Percentiles rank a stretch among this genome's conserved stretches.
These are phyloP conservation scores for Sclerotinia spermophila DNA, from an alignment of 2,329 filamentous ascomycete species.

Conservation along the genomic window DNA sequence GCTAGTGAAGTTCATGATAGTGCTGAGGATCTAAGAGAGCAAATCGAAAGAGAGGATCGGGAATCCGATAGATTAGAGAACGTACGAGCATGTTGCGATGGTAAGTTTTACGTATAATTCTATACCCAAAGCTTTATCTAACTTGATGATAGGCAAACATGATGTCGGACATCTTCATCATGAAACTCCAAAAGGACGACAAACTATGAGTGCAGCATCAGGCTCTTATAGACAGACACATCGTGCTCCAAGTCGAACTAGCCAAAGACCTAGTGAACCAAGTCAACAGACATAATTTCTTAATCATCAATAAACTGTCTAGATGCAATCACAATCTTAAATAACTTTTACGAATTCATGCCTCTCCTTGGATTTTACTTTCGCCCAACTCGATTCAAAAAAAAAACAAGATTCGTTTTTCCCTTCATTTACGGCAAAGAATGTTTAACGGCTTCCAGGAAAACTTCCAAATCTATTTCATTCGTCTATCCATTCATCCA, in stretches of 20 bases:
- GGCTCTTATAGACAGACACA: constrained; percentile 20
- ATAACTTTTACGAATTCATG: constrained; percentile 16
- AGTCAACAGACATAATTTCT: constrained; percentile 10
- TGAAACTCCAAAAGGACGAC: constrained; percentile 44
- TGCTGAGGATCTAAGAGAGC: constrained; percentile 75
- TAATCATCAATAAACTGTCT: not conserved
- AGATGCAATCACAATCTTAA: not conserved
- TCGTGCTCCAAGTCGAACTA: constrained; percentile 25
- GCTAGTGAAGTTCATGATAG: constrained; percentile 65
- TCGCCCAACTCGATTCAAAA: constrained; percentile 9
- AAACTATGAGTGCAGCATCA: constrained; percentile 24
- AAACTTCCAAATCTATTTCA: constrained; percentile 7
- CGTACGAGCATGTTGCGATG: constrained; percentile 95
- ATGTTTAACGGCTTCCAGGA: constrained; percentile 15
- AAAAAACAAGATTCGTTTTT: not conserved
- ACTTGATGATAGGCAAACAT: constrained; percentile 59
- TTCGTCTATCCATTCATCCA: constrained; percentile 6
- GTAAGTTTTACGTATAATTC: constrained; percentile 51
- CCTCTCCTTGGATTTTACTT: constrained; percentile 13
- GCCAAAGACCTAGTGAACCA: constrained; percentile 20
- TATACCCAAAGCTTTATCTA: constrained; percentile 22
- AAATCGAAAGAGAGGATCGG: constrained; percentile 74
- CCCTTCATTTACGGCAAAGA: constrained; percentile 9
- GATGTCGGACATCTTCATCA: constrained; percentile 62
- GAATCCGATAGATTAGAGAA: constrained; percentile 84